Conservation (phyloP, 768 basidiomycete species). For the Auriscalpium vulgare region DNA sequence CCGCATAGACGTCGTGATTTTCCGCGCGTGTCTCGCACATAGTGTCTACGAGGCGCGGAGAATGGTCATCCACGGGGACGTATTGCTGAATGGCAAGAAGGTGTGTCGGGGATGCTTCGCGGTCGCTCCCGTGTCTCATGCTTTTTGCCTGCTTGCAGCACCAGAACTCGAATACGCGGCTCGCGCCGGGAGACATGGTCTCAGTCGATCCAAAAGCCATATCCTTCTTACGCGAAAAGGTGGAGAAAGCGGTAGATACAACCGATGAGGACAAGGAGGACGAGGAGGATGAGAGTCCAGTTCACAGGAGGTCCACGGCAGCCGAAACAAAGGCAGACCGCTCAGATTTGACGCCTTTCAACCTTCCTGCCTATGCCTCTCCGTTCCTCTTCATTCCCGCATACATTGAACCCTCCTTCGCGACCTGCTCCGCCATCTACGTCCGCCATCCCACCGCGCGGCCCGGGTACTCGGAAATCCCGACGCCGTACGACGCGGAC, state of each 20-base stretch:
- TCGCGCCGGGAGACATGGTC: constrained; percentile 93
- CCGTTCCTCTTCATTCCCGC: constrained; percentile 93
- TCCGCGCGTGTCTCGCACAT: constrained; percentile 79
- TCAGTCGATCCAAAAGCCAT: constrained; percentile 80
- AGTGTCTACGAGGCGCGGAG: constrained; percentile 87
- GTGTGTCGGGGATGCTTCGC: constrained; percentile 34
- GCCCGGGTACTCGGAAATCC: constrained; percentile 93
- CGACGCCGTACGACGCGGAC: constrained; percentile 93
- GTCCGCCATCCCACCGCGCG: constrained; percentile 94
- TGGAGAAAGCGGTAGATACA: constrained; percentile 14
- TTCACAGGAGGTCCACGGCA: neutral
- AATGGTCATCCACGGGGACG: constrained; percentile 80
- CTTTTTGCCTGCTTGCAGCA: constrained; percentile 40
- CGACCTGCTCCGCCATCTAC: constrained; percentile 86
- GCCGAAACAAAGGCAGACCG: constrained; percentile 1
- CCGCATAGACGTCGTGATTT: constrained; percentile 86
- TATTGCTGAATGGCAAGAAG: constrained; percentile 83
- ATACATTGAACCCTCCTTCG: constrained; percentile 79
- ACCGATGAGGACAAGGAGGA: constrained; percentile 3
- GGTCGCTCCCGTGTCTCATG: neutral
- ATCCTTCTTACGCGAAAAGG: constrained; percentile 48
- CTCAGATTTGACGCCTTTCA: constrained; percentile 56
- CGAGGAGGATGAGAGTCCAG: neutral
- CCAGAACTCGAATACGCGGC: constrained; percentile 73
- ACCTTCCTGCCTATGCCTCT: constrained; percentile 78